A percentile compares a stretch with the other conserved stretches of the same genome.
Conservation (phyloP, 352 stramenopile species). For the Phytophthora constricta region DNA sequence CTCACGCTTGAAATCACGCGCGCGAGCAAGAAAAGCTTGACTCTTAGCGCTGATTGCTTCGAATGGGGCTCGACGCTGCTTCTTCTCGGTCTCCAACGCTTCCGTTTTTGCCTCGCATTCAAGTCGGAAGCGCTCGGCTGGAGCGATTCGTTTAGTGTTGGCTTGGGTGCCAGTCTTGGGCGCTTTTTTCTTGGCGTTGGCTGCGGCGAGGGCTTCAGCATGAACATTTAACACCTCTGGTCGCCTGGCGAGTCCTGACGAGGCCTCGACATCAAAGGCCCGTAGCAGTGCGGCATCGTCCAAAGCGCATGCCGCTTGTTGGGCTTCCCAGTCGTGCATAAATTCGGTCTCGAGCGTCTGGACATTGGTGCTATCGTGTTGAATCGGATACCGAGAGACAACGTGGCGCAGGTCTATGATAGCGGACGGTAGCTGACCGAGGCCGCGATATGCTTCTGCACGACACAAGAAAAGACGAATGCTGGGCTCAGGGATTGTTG, state of each 20-base stretch:
- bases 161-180: neutral
- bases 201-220: conserved; percentile 21
- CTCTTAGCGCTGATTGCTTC: conserved; percentile 26
- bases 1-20: conserved; percentile 66
- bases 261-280: conserved; percentile 50
- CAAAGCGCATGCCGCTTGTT: conserved; percentile 55
- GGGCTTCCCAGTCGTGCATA: conserved; percentile 42
- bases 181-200: conserved; percentile 31
- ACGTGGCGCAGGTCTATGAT: conserved; percentile 51
- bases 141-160: conserved; percentile 19
- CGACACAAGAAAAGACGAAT: conserved; percentile 52
- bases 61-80: conserved; percentile 16
- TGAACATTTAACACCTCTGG: conserved; percentile 52
- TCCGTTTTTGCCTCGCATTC: conserved; percentile 23
- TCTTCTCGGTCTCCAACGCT: conserved; percentile 14
- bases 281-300: conserved; percentile 57
- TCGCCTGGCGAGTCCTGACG: conserved; percentile 47
- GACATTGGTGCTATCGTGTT: conserved; percentile 24
- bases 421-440: conserved; percentile 57
- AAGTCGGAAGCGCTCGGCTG: conserved; percentile 45
- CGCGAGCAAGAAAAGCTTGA: conserved; percentile 31
- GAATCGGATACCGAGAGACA: conserved; percentile 32
- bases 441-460: conserved; percentile 47
- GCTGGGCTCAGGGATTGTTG: conserved; percentile 27
- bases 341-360: conserved; percentile 28